Evolutionary conservation across 176 grass and related monocot species (phyloP).

Genomic region (Cenchrus purpureus): DNA sequence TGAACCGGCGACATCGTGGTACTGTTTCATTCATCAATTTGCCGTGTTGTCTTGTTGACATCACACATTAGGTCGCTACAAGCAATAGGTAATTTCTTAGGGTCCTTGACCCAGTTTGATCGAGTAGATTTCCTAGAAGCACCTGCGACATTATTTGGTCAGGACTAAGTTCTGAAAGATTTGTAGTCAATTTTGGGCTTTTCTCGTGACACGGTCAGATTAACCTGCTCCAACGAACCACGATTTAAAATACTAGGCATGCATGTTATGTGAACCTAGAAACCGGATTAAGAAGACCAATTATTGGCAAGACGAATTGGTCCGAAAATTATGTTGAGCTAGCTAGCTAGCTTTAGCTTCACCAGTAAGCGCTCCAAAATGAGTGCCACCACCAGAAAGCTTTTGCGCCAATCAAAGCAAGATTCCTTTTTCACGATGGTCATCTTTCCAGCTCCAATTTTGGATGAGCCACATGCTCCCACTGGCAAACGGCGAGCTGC

Average conservation of each 20-base stretch:
- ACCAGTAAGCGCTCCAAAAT: slow-evolving; percentile 19
- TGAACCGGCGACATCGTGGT: background rate
- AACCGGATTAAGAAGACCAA: slow-evolving; percentile 19
- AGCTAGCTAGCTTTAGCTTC: slow-evolving; percentile 24
- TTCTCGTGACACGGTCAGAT: slow-evolving; percentile 11
- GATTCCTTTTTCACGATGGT: slow-evolving; percentile 45
- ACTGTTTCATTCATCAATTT: slow-evolving; percentile 22
- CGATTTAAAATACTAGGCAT: background rate
- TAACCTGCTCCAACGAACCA: slow-evolving; percentile 16
- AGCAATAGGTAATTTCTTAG: slow-evolving; percentile 21
- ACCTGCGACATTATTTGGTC: background rate
- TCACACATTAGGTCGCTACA: slow-evolving; percentile 22
- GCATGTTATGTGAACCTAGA: slow-evolving; percentile 32
- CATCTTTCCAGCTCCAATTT: slow-evolving; percentile 18
- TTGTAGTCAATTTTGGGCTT: background rate
- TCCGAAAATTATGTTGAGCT: background rate
- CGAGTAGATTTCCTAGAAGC: background rate
- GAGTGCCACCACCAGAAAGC: slow-evolving; percentile 45
- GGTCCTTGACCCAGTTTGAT: background rate
- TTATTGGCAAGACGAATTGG: slow-evolving; percentile 9
- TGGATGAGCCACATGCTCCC: slow-evolving; percentile 26
- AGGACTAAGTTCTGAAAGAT: background rate
- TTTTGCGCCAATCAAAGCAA: slow-evolving; percentile 45
- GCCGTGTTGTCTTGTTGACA: slow-evolving; percentile 4
- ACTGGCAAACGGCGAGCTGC: slow-evolving; percentile 8